Conservation (phyloP, 805 yeast genomes). For the Zygosaccharomyces gambellarensis region DNA sequence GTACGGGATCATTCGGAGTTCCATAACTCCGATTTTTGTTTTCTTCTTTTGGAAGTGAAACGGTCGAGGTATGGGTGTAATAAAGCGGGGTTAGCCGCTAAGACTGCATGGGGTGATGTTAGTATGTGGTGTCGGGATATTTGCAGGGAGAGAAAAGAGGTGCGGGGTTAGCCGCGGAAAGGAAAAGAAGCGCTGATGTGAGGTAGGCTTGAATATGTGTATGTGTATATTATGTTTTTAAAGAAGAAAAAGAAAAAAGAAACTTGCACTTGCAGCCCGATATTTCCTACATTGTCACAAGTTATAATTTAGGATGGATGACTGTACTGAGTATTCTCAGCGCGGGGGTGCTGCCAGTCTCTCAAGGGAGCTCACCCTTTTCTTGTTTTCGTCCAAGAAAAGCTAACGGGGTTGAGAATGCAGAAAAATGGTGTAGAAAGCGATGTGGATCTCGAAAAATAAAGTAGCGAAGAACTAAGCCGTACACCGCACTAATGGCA, state of each 20-base stretch:
- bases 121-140: neutral
- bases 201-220: neutral
- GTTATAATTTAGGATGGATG: no score
- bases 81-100: neutral
- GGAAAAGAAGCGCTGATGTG: neutral
- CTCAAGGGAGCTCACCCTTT: no score
- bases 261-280: no score
- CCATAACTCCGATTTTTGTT: neutral
- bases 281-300: no score
- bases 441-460: neutral
- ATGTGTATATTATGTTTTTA: no score
- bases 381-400: no score
- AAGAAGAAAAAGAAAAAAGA: no score
- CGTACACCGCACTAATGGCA: neutral
- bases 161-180: neutral
- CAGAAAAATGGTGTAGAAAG: no score
- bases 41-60: neutral
- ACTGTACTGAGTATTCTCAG: no score
- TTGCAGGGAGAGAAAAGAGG: neutral
- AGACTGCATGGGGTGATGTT: neutral
- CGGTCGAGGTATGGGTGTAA: neutral
- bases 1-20: neutral
- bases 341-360: no score
- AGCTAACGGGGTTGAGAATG: no score
- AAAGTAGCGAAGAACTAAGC: no score